Base-by-base conservation (phyloP, 306 rosid genomes). In the Acacia confusa region DNA sequence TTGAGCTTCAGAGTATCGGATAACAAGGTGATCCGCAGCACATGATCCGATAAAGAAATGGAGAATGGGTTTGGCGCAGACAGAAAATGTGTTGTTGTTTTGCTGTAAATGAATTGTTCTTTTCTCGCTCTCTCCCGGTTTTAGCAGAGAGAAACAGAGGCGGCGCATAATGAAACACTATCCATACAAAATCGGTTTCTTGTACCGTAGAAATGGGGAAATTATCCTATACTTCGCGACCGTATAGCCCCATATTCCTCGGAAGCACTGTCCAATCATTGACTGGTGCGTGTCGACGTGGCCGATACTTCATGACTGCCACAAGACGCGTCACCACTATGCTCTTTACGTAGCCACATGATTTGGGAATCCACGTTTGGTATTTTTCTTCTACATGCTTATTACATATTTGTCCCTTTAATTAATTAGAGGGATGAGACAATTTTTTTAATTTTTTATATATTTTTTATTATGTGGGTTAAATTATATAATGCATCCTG, bases 71-170 rank as follows among this genome's bases (percentile, higher is more conserved):
- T 28, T 1, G 28, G 61, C 47, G 68, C 28, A 12, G 68, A 14
- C 32, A 7, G 13, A 57, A 24, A 60, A 28, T 66, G 64, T 12
- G 30, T 74, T 48, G 45, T 36, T n/a, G 16, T 69, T 43, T 25
- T 41, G 25, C 9, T 65, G 38, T 44, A 22, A 16, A 16, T 50
- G 32, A 34, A 28, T 78, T 32, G 38, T 27, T 1, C 14, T 16
- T 27, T 45, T 38, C 13, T 78, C 64, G 22, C 24, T 66, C 71
- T 60, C 63, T 75, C 53, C 57, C 13, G 4, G 84, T 68, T 85
- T 80, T 70, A 70, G 83, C 86, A 71, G 85, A 43, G 84, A 71
- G 87, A 78, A 17, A 82, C 74, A 74, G 70, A 75, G 36, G 80
- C 36, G 79, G 9, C 28, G 72, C 43, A 66, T 14, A 38, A 34